These are phyloP conservation scores for Chaetomium strumarium DNA, from an alignment of 2,329 filamentous ascomycete genomes.

Conservation along the genomic window DNA sequence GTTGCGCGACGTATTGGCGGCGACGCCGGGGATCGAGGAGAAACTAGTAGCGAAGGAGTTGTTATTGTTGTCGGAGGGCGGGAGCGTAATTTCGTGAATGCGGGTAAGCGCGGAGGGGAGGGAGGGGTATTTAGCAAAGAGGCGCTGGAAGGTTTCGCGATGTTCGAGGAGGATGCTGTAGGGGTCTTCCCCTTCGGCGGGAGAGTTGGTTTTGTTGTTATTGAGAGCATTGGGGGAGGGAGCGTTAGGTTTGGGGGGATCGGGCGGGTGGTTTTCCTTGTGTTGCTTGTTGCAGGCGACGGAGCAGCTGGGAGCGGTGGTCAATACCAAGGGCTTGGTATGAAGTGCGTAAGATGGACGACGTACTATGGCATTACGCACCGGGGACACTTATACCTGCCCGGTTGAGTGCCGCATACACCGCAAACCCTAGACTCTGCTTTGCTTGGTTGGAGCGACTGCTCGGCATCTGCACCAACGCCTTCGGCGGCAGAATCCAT, in stretches of 20 bases:
- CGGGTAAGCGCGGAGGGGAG: conserved; percentile 42
- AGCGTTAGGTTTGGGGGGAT: conserved; percentile 32
- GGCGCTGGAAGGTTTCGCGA: conserved; percentile 42
- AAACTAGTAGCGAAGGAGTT: neutral
- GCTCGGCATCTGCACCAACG: neutral
- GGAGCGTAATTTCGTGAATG: conserved; percentile 47
- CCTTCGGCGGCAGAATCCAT: conserved; percentile 6
- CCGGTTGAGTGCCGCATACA: conserved; percentile 45
- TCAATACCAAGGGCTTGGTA: neutral
- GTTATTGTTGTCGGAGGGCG: conserved; percentile 29
- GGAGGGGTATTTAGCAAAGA: conserved; percentile 49
- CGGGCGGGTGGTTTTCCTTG: conserved; percentile 37
- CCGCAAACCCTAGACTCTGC: conserved; percentile 41
- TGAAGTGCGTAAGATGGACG: neutral
- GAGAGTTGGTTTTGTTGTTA: conserved; percentile 13
- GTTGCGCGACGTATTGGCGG: conserved; percentile 5
- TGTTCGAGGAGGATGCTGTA: conserved; percentile 47
- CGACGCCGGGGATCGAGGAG: conserved; percentile 25
- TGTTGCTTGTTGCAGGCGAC: conserved; percentile 44
- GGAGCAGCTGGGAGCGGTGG: conserved; percentile 50
- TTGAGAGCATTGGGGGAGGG: conserved; percentile 13
- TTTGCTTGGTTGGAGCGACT: conserved; percentile 19
- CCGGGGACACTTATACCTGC: conserved; percentile 59
- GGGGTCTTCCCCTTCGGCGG: conserved; percentile 32
- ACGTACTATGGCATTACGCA: conserved; percentile 55